phyloP scores from a whole-genome alignment of 805 yeast species.

The Barnettozyma populi region DNA sequence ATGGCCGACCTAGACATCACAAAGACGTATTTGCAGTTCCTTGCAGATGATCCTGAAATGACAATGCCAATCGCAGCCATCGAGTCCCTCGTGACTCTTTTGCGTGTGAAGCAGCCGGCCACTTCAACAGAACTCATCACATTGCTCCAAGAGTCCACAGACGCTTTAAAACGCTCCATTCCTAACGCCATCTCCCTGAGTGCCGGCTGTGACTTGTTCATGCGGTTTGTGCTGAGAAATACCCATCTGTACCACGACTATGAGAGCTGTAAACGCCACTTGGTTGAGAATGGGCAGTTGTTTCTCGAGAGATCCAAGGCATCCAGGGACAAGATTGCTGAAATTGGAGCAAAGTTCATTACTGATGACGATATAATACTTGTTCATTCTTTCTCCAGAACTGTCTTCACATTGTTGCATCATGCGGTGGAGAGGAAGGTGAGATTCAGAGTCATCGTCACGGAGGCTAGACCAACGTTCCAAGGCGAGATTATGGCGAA shows the following conservation, averaged over 20 bases:
- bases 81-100: constrained; percentile 82
- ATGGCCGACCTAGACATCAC: constrained; percentile 68
- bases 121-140: constrained; percentile 92
- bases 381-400: constrained; percentile 90
- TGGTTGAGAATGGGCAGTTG: constrained; percentile 89
- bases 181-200: constrained; percentile 88
- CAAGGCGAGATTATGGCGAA: constrained; percentile 72
- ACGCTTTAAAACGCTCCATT: constrained; percentile 67
- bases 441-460: constrained; percentile 84
- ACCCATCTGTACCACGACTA: constrained; percentile 85
- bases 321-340: constrained; percentile 82
- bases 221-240: constrained; percentile 87
- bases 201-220: constrained; percentile 96
- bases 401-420: constrained; percentile 68
- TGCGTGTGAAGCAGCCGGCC: constrained; percentile 78
- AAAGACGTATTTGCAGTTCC: constrained; percentile 68
- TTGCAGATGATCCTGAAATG: constrained; percentile 90
- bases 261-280: constrained; percentile 85
- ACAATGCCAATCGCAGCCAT: constrained; percentile 99
- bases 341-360: constrained; percentile 81
- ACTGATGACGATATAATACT: constrained; percentile 88
- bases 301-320: constrained; percentile 90
- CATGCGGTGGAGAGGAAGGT: constrained; percentile 74
- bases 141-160: constrained; percentile 70
- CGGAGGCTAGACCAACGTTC: constrained; percentile 86